Percentiles rank a stretch among this genome's conserved stretches.
Conservation (phyloP, 2,329 filamentous ascomycete genomes). For the Beauveria sp. region DNA sequence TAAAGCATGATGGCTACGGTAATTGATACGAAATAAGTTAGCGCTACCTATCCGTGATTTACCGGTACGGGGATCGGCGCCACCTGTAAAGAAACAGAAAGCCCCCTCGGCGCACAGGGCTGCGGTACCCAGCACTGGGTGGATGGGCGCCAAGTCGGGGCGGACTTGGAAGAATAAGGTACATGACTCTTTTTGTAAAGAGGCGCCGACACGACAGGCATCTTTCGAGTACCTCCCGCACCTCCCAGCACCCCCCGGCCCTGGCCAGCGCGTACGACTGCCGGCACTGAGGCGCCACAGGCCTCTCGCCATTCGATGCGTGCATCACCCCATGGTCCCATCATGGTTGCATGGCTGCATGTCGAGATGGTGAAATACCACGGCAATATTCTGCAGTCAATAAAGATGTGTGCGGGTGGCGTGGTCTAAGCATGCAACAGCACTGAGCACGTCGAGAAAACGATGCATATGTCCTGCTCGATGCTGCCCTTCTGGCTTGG, state of each 20-base stretch:
- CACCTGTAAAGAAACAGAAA: no score
- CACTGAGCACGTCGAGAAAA: background rate
- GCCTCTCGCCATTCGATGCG: conserved; percentile 2
- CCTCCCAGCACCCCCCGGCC: background rate
- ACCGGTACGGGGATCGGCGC: no score
- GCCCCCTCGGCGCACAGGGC: no score
- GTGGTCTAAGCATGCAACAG: background rate
- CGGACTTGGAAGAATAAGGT: no score
- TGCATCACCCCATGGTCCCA: conserved; percentile 4
- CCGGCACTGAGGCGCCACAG: background rate
- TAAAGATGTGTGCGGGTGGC: background rate
- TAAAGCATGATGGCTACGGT: no score
- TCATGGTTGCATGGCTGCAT: background rate
- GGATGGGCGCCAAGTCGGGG: no score
- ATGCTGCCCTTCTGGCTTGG: background rate
- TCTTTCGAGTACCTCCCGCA: background rate
- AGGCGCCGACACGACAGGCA: background rate
- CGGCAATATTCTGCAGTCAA: background rate
- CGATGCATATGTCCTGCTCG: background rate
- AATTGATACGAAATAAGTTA: no score
- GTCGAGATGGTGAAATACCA: conserved; percentile 4
- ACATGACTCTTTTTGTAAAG: background rate
- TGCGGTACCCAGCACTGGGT: no score
- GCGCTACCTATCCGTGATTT: no score
- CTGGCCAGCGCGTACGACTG: background rate